Evolutionary conservation across 2,329 filamentous ascomycete genomes (phyloP), one percentile per base, ranked within the genome.

Genomic region (Metarhizium sp.): DNA sequence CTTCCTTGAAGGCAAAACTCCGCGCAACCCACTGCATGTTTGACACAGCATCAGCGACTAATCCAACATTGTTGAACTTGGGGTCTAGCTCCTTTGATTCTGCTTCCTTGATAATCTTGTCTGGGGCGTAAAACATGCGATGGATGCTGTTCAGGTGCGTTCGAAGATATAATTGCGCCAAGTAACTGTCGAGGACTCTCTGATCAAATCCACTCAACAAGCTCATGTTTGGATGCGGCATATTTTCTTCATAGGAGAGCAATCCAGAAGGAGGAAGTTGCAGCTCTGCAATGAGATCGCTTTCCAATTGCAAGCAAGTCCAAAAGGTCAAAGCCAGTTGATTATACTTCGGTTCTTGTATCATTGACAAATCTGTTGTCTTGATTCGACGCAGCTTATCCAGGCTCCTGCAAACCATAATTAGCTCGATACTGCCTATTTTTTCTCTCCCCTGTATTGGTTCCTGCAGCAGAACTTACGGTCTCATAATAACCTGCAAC

Each of bases 291-390:
- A 96, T 79, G 49, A 97, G 90, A 68, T 97, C 92, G 69, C 91
- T 96, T 71, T 97, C 92, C 11, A 97, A 78, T 66, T 97, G 92
- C 59, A 96, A 75, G 67, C 90, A 95, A 7, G 92, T 94, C 92
- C 92, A 97, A 64, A 92, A 96, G 0, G 90, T 87, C 62, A 95
- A 79, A 14, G 87, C 76, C 40, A 87, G 76, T 55, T 86, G 77
- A 64, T 91, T 89, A 62, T 71, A 69, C 61, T 70, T 71, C 56
- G 67, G 70, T 43, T 74, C 76, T 43, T 69, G 71, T 34, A 77
- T 70, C 61, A 75, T 62, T 56, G 69, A 60, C 47, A 62, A 62
- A 38, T 69, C 62, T 1, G 64, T 62, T 8, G 25, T 30, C 57
- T 74, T 73, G 53, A 77, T 65, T 55, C 67, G 70, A 7, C 71